These are phyloP conservation scores for Pachyrhizus erosus DNA, from an alignment of 306 rosid genomes.

Conservation along the genomic window DNA sequence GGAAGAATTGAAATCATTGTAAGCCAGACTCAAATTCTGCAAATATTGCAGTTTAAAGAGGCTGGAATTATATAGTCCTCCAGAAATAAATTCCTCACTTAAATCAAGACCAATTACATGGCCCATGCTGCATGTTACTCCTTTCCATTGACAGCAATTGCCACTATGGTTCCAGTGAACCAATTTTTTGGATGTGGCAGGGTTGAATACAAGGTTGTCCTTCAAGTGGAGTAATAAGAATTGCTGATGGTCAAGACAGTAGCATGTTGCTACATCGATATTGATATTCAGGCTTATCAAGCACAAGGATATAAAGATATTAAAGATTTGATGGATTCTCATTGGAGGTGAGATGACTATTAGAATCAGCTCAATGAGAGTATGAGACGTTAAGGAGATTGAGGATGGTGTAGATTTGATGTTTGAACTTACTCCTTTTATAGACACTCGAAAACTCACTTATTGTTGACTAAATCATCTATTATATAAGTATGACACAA, in stretches of 20 bases:
- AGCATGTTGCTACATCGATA: neutral
- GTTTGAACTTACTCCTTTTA: neutral
- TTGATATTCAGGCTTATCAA: neutral
- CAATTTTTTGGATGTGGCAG: neutral
- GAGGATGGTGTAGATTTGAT: neutral
- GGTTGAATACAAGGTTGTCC: neutral
- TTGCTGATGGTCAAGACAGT: neutral
- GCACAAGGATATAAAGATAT: neutral
- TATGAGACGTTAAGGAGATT: neutral
- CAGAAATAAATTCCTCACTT: slow-evolving; percentile 22
- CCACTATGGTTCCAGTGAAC: neutral
- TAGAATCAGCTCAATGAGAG: neutral
- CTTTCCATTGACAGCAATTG: slow-evolving; percentile 45
- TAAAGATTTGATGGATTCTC: neutral
- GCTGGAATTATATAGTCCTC: slow-evolving; percentile 37
- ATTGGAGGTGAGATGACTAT: neutral
- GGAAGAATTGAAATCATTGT: neutral
- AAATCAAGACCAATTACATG: slow-evolving; percentile 22
- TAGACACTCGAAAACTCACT: neutral
- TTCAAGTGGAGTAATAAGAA: neutral
- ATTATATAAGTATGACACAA: neutral
- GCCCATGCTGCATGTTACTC: slow-evolving; percentile 49
- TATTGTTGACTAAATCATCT: neutral
- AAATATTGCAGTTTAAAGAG: neutral
- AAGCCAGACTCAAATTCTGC: neutral